Conservation (phyloP, 805 yeast genomes). For the Debaryomyces prosopidis region DNA sequence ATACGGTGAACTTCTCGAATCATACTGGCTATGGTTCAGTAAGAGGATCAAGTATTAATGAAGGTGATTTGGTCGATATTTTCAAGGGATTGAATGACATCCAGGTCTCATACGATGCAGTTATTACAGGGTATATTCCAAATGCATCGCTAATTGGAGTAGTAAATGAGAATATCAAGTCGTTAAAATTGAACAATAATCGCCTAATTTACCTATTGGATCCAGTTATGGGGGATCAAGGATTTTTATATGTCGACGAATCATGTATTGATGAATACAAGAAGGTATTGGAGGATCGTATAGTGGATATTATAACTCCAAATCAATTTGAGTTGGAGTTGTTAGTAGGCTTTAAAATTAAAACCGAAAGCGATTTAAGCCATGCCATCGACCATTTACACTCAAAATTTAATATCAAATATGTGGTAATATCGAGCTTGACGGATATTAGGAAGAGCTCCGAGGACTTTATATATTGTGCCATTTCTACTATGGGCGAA, state of each 20-base stretch:
- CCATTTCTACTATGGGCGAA: constrained; percentile 14
- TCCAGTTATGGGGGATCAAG: constrained; percentile 84
- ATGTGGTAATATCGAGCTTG: constrained; percentile 70
- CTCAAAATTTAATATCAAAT: constrained; percentile 45
- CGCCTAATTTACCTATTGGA: constrained; percentile 59
- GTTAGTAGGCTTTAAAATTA: constrained; percentile 53
- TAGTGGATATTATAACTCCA: constrained; percentile 80
- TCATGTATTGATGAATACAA: constrained; percentile 38
- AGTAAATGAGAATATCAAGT: constrained; percentile 28
- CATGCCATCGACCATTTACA: constrained; percentile 54
- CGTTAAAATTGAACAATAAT: constrained; percentile 35
- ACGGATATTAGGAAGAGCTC: constrained; percentile 7
- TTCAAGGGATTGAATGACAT: constrained; percentile 56
- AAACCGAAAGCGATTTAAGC: constrained; percentile 35
- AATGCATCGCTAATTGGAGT: constrained; percentile 49
- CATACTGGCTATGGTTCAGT: constrained; percentile 86
- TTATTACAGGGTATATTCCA: constrained; percentile 71
- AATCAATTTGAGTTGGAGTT: constrained; percentile 88
- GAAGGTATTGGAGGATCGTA: constrained; percentile 51
- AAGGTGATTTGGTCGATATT: constrained; percentile 48
- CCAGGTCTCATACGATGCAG: constrained; percentile 47
- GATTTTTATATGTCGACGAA: constrained; percentile 61
- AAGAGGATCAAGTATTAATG: constrained; percentile 54
- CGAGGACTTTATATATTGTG: constrained; percentile 26
- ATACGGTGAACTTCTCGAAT: constrained; percentile 86